Evolutionary conservation across 805 yeast species (phyloP), one percentile per base, ranked within the genome.

Genomic region (Hermanozyma aechmeae): DNA sequence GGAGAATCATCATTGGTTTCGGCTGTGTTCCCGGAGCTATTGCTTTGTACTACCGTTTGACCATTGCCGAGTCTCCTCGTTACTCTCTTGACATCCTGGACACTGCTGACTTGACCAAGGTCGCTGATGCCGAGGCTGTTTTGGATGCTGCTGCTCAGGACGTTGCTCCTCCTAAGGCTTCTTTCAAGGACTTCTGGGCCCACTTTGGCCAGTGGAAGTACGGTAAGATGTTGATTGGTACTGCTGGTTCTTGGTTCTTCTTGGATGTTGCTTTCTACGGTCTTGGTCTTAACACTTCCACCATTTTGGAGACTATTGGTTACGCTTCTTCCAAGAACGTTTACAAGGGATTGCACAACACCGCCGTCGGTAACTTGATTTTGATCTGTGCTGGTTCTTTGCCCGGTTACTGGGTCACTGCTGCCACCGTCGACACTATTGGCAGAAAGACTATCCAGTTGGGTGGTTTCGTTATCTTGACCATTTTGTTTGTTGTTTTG

Each of bases 11-110:
- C 35, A 61, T 85, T 52, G 95, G 96, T 49, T 70, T 87, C 40
- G 95, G 96, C 53, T 76, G 83, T 64, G 80, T 85, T 44, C 95
- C 96, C 43, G 95, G 94, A 58, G 42, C 68, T 37, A 55, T 79
- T 54, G 93, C 95, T 25, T 70, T 82, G 43, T 86, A 86, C 68
- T 86, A 73, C 68, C 82, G 96, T 73, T 74, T 85, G 61, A 85
- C 95, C 42, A 86, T 82, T 56, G 95, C 94, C 43, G 96, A 83
- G 68, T 83, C 94, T 31, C 96, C 95, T 61, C 79, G 95, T 68
- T 84, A 81, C 65, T 66, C 86, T 29, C 70, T 84, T 52, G 95
- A 83, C 56, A 80, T 83, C 35, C 56, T 71, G 28, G 71, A 70
- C 43, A 74, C 73, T 45, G 62, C 70, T 31, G 76, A 68, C 44